A percentile compares a stretch with the other conserved stretches of the same genome.
phyloP scores from a whole-genome alignment of 495 filamentous ascomycete species.

The Lophiostoma macrostomum region DNA sequence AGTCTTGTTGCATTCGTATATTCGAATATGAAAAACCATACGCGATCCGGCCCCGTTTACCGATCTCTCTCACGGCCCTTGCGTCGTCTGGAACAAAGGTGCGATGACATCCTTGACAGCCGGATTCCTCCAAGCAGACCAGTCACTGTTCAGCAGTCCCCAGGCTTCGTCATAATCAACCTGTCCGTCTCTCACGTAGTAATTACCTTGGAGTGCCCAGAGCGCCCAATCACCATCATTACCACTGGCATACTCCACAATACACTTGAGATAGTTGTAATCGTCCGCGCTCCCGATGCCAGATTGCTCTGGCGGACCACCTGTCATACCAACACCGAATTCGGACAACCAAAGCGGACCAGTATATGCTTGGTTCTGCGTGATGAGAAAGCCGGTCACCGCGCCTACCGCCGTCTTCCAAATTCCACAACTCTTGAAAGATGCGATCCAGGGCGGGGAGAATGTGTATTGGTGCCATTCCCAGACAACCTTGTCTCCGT shows the following conservation, averaged over 20 bases:
- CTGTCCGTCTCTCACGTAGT: constrained; percentile 47
- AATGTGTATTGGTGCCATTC: constrained; percentile 53
- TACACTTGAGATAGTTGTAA: constrained; percentile 44
- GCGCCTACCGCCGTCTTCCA: constrained; percentile 43
- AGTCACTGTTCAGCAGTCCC: constrained; percentile 46
- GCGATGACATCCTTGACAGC: constrained; percentile 19
- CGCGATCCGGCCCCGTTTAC: too few relatives aligned
- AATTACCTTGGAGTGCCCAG: constrained; percentile 51
- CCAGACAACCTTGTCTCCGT: constrained; percentile 49
- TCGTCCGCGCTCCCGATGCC: constrained; percentile 26
- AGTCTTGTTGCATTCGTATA: too few relatives aligned
- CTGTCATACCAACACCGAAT: constrained; percentile 49
- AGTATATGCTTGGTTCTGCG: constrained; percentile 44
- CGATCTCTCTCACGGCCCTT: constrained; percentile 12
- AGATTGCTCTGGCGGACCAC: constrained; percentile 24
- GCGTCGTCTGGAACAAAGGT: constrained; percentile 14
- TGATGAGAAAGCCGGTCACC: constrained; percentile 48
- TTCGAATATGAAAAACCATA: neutral
- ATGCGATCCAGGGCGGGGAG: constrained; percentile 22
- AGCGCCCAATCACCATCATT: constrained; percentile 53
- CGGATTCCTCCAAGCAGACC: constrained; percentile 47
- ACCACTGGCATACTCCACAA: constrained; percentile 44
- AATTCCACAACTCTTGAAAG: constrained; percentile 40
- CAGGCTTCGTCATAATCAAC: constrained; percentile 47
- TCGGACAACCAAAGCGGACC: constrained; percentile 50